Base-by-base conservation (phyloP, 257 asterid genomes). In the Rhazya stricta region DNA sequence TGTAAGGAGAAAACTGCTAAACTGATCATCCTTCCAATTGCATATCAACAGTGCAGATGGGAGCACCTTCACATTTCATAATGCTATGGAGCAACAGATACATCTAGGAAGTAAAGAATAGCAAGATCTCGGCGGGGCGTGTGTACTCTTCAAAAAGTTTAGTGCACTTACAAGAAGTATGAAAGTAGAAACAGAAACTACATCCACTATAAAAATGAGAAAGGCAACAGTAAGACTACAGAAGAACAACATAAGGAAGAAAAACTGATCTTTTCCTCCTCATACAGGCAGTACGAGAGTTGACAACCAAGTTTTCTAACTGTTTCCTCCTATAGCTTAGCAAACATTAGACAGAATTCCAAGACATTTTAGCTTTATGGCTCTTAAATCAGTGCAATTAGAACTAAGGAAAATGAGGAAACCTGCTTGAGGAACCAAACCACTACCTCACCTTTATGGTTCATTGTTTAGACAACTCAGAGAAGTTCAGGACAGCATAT, bases 1-100 rank as follows among this genome's bases (percentile, higher is more conserved):
- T 92, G 82, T 34, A 29, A 75, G 21, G 51, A 61, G 4, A 67
- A 72, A 69, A 21, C 19, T 66, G 19, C 27, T 6, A 45, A 72
- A 51, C 32, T 36, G 43, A 60, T 25, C 61, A 32, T 53, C 9
- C 57, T 29, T 51, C 21, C 21, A 57, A 61, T 32, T 65, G 45
- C 69, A 71, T 37, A 39, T 27, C 39, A 5, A 15, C 13, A 48
- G 10, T 43, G n/a, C 73, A 67, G 32, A 42, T 25, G 19, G 15
- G 71, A 67, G 53, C 16, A 39, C 3, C 34, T 23, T 61, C 41
- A 61, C 41, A 29, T 23, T 67, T 21, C 23, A 39, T n/a, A 39
- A 6, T 23, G 23, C 51, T 3, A 39, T 39, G 1, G 70, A 37
- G 27, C 30, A 56, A 27, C 10, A 56, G 27, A 56, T 23, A 56